These are phyloP conservation scores for Penicillium atrosanguineum DNA, from an alignment of 495 filamentous ascomycete genomes.

Conservation along the genomic window DNA sequence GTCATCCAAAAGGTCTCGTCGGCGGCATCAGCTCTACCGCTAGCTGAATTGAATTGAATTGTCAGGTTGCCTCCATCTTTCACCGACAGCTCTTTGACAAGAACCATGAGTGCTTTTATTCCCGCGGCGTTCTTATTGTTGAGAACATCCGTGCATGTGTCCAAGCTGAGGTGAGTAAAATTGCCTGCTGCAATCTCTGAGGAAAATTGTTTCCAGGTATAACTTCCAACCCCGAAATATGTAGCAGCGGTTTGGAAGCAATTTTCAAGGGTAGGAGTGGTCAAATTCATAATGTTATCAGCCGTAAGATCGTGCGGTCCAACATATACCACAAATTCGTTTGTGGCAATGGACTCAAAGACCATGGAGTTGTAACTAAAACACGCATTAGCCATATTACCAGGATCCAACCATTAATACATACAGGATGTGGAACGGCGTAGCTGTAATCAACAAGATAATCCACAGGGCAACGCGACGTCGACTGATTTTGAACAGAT, in stretches of 20 bases:
- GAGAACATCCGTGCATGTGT: too few relatives aligned
- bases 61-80: too few relatives aligned
- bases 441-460: constrained; percentile 14
- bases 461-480: constrained; percentile 12
- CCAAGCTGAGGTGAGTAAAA: not conserved
- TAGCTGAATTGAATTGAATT: too few relatives aligned
- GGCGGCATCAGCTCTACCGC: too few relatives aligned
- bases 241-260: not conserved
- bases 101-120: too few relatives aligned
- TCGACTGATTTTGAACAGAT: constrained; percentile 9
- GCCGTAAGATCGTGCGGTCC: constrained; percentile 9
- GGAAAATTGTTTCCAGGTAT: not conserved
- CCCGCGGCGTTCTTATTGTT: too few relatives aligned
- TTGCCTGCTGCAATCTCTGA: constrained; percentile 1
- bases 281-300: not conserved
- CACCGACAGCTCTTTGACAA: too few relatives aligned
- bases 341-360: constrained; percentile 6
- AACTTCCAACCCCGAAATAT: not conserved
- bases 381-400: too few relatives aligned
- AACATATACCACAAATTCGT: not conserved
- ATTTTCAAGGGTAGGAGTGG: constrained; percentile 5
- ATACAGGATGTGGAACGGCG: constrained; percentile 28
- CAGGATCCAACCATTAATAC: not conserved
- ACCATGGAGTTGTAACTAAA: constrained; percentile 16
- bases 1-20: too few relatives aligned